phyloP scores from a whole-genome alignment of 495 filamentous ascomycete species.

The Chaetomidium leptoderma region DNA sequence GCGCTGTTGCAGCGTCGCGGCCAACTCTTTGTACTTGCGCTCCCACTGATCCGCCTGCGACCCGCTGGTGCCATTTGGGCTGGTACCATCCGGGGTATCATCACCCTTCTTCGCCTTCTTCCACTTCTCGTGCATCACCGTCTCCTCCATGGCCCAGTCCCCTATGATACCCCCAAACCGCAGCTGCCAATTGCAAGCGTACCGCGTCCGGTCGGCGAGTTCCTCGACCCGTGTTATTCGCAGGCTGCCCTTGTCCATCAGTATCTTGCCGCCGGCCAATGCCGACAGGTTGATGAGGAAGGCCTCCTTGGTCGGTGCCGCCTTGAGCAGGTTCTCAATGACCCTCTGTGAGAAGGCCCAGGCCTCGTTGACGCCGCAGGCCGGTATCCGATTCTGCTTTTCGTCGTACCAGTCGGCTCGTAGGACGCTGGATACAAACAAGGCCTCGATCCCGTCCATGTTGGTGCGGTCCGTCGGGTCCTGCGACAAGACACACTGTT shows the following conservation, averaged over 20 bases:
- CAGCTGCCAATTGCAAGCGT: constrained; percentile 46
- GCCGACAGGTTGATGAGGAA: constrained; percentile 53
- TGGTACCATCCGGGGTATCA: constrained; percentile 1
- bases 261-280: constrained; percentile 43
- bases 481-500: constrained; percentile 20
- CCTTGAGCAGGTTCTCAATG: constrained; percentile 41
- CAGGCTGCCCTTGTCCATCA: constrained; percentile 37
- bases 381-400: constrained; percentile 30
- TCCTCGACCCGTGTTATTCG: constrained; percentile 35
- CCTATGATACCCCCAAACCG: constrained; percentile 43
- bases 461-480: constrained; percentile 44
- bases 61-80: background rate
- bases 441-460: constrained; percentile 42
- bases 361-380: constrained; percentile 45
- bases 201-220: constrained; percentile 33
- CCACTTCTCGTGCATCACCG: constrained; percentile 38
- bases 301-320: constrained; percentile 41
- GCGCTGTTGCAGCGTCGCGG: constrained; percentile 26
- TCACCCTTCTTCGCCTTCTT: constrained; percentile 26
- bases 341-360: constrained; percentile 43
- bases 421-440: constrained; percentile 43
- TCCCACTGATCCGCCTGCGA: constrained; percentile 31
- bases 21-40: constrained; percentile 36
- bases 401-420: constrained; percentile 43
- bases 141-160: constrained; percentile 46